Percentiles rank a stretch among this genome's conserved stretches.
These are phyloP conservation scores for Tolypocladium pustulatum DNA, from an alignment of 2,329 filamentous ascomycete genomes.

Conservation along the genomic window DNA sequence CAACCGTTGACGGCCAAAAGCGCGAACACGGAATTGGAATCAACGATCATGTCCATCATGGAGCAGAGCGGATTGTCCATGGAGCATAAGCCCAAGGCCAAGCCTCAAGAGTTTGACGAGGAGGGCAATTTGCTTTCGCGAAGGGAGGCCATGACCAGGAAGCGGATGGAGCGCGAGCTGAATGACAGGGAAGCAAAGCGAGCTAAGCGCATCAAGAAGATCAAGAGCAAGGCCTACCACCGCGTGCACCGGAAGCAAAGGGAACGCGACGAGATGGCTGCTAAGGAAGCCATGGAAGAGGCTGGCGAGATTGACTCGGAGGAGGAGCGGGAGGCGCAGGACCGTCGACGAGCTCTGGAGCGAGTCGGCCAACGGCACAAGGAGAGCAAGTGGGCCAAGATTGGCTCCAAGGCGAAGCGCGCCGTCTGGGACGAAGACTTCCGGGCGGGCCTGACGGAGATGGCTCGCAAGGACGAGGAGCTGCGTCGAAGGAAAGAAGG, in stretches of 20 bases:
- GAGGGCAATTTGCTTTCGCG: slow-evolving; percentile 63
- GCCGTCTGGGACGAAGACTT: slow-evolving; percentile 86
- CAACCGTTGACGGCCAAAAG: slow-evolving; percentile 52
- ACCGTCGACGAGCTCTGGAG: slow-evolving; percentile 70
- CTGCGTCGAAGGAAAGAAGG: slow-evolving; percentile 71
- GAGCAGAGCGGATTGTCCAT: slow-evolving; percentile 71
- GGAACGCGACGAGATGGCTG: slow-evolving; percentile 41
- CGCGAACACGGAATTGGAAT: slow-evolving; percentile 71
- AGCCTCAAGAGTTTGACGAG: slow-evolving; percentile 54
- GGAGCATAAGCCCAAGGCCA: slow-evolving; percentile 31
- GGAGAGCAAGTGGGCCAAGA: slow-evolving; percentile 89
- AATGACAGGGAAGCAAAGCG: slow-evolving; percentile 82
- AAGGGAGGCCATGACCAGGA: slow-evolving; percentile 60
- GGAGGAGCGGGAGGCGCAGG: slow-evolving; percentile 51
- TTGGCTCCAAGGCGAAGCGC: slow-evolving; percentile 65
- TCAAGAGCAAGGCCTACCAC: slow-evolving; percentile 94
- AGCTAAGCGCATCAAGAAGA: slow-evolving; percentile 92
- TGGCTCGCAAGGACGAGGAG: slow-evolving; percentile 75
- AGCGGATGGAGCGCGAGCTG: slow-evolving; percentile 72
- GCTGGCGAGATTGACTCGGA: slow-evolving; percentile 54
- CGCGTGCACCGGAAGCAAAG: slow-evolving; percentile 76
- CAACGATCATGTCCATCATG: slow-evolving; percentile 78
- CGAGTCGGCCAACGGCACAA: slow-evolving; percentile 77
- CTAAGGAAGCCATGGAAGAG: slow-evolving; percentile 40
- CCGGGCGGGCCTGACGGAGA: slow-evolving; percentile 64